Percentiles rank a stretch among this genome's conserved stretches.
phyloP scores from a whole-genome alignment of 164 flowering plant species.

The Stephania cephalantha region DNA sequence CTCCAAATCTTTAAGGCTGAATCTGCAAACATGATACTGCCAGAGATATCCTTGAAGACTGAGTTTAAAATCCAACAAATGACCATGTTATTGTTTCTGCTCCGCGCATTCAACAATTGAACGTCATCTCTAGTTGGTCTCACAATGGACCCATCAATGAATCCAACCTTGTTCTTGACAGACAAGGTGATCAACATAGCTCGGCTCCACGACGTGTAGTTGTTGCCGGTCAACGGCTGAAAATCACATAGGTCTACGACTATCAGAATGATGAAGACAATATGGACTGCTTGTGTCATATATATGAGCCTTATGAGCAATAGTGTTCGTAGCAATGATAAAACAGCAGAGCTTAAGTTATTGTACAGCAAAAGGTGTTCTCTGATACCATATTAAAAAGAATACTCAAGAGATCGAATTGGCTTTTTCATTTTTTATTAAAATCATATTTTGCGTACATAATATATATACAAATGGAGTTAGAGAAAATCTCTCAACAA shows the following conservation, averaged over 20 bases:
- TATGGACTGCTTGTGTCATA: background rate
- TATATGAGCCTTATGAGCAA: background rate
- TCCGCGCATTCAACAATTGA: background rate
- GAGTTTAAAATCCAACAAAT: slow-evolving; percentile 1
- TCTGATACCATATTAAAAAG: too few species aligned
- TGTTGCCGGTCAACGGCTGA: background rate
- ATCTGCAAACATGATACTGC: background rate
- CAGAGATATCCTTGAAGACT: background rate
- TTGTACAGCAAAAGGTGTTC: too few species aligned
- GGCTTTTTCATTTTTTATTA: too few species aligned
- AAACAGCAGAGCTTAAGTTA: too few species aligned
- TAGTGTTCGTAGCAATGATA: too few species aligned
- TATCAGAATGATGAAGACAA: slow-evolving; percentile 5
- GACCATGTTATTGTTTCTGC: background rate
- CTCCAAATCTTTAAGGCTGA: background rate
- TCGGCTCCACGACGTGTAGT: background rate
- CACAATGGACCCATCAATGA: background rate
- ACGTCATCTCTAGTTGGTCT: background rate
- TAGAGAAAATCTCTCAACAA: too few species aligned
- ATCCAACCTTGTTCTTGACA: background rate
- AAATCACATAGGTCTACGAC: background rate
- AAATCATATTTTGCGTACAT: too few species aligned
- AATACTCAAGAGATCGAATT: too few species aligned
- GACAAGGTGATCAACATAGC: background rate
- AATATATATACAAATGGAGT: too few species aligned